Evolutionary conservation across 2,329 filamentous ascomycete species (phyloP).

Genomic region (Botrytis paeoniae): DNA sequence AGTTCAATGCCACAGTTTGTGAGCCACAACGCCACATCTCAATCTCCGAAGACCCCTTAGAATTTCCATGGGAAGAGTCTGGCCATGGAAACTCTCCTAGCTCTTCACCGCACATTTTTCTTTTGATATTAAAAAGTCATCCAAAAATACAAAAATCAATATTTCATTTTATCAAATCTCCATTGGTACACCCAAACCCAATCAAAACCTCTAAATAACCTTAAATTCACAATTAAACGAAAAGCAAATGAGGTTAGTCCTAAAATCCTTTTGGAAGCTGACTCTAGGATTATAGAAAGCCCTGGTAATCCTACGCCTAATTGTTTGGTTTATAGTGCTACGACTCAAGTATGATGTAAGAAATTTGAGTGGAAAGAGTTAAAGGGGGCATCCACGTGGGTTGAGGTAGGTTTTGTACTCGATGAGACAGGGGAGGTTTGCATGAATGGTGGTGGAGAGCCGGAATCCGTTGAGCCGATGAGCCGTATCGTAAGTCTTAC

Average conservation of each 20-base stretch:
- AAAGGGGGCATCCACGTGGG: not conserved
- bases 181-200: not conserved
- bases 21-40: not conserved
- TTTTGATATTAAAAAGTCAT: not conserved
- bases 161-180: not conserved
- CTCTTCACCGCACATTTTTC: not conserved
- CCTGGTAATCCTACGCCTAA: not conserved
- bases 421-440: constrained; percentile 1
- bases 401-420: not conserved
- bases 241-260: not conserved
- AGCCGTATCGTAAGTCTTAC: not conserved
- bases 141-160: not conserved
- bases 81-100: not conserved
- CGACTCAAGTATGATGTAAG: constrained; percentile 1
- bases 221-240: not conserved
- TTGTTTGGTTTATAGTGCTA: constrained; percentile 6
- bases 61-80: not conserved
- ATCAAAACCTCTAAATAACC: not conserved
- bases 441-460: not conserved
- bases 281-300: not conserved
- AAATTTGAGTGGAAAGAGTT: not conserved
- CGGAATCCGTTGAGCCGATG: not conserved
- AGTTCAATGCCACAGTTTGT: not conserved
- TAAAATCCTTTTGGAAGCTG: not conserved
- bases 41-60: not conserved